Base-by-base conservation (phyloP, 371 early-diverging fungal species). In the Capillidium heterosporum region DNA sequence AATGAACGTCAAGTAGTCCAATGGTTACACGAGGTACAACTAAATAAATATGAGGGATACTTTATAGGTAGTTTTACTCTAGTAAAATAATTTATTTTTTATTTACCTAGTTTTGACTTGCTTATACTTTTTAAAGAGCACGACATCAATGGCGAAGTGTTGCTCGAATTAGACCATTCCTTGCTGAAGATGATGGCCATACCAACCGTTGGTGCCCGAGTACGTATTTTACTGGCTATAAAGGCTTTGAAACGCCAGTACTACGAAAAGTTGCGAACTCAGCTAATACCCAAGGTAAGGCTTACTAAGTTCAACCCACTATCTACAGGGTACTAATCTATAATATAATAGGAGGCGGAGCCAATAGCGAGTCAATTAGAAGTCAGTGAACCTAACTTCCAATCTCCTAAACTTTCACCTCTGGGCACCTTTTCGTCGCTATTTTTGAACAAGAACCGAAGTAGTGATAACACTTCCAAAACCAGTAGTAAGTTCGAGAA, bases 161-260 rank as follows among this genome's bases (percentile, higher is more conserved):
- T 95, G 47, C 69, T 86, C 7, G 90, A 91, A 60, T 73, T 95
- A 15, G 81, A 84, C 63, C 82, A 90, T 63, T 69, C 73, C 32
- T 63, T 85, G 1, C 67, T 95, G 23, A 84, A 85, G 67, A 84
- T 87, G 48, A 78, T 95, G 69, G 82, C 81, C 15, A 77, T 95
- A 32, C 64, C 65, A 44, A 80, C 82, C 0, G 85, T 92, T 8
- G 91, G 92, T 27, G 91, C 90, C 60, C 71, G 91, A 35, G 82
- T 89, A 23, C 70, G 82, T 48, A 66, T 95, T 42, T 64, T 85
- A 15, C 65, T 73, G 21, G 87, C 85, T 8, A 80, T 93, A 44
- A 81, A 79, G 49, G 63, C 71, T 1, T 65, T 88, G 41, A 75
- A 82, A 40, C 73, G 80, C 10, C 5, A 21, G 11, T 8, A 23